Conservation (phyloP, 192 early-diverging fungal genomes). For the Entomortierella beljakovae region DNA sequence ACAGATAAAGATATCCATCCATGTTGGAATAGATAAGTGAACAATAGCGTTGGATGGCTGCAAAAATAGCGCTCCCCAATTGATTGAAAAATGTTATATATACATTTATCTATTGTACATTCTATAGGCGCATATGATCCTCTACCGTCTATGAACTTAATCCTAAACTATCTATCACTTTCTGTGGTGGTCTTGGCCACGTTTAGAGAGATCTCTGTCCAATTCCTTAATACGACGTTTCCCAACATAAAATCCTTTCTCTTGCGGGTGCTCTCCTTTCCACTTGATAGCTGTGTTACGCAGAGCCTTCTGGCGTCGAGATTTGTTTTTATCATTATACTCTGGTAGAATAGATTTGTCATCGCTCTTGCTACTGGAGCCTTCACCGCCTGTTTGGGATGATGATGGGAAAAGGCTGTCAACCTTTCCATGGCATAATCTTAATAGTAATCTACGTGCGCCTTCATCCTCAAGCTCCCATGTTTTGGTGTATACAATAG, state of each 20-base stretch:
- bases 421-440: slow-evolving; percentile 33
- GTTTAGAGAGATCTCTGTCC: slow-evolving; percentile 16
- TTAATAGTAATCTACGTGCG: slow-evolving; percentile 23
- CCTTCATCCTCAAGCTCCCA: slow-evolving; percentile 48
- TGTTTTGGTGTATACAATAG: slow-evolving; percentile 47
- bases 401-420: slow-evolving; percentile 14
- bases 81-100: too few relatives aligned
- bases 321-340: slow-evolving; percentile 17
- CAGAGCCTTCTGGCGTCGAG: slow-evolving; percentile 21
- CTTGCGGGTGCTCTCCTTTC: slow-evolving; percentile 49
- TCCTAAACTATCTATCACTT: not conserved
- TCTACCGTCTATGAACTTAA: not conserved
- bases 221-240: slow-evolving; percentile 28
- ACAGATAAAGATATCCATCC: too few relatives aligned
- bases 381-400: not conserved
- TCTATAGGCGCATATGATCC: too few relatives aligned
- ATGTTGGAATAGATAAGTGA: too few relatives aligned
- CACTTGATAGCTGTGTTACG: slow-evolving; percentile 53
- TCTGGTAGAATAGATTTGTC: not conserved
- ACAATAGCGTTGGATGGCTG: too few relatives aligned
- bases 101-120: too few relatives aligned
- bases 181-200: slow-evolving; percentile 23
- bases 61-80: too few relatives aligned
- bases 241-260: slow-evolving; percentile 43
- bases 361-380: not conserved